Evolutionary conservation across 148 eudicot species (phyloP), one percentile per base, ranked within the genome.

Genomic region (Rhododendron vialii): DNA sequence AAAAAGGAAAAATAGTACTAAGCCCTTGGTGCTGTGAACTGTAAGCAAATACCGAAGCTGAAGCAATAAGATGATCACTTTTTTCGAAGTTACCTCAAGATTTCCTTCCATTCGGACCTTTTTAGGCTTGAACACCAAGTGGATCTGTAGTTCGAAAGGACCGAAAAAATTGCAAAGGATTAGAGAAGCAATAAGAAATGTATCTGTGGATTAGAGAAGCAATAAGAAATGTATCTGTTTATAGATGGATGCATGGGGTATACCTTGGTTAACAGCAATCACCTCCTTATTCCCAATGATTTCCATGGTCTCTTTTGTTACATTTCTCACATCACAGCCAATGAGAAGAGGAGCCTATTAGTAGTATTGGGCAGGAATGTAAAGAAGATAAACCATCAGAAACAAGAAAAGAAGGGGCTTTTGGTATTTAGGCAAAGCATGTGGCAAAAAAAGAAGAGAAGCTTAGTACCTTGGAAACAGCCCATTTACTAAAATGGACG

Each of bases 401-500:
- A 24, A 41, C 14, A 18, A 84, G 85, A 84, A 24, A 30, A 24
- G 41, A 50, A 30, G 79, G 38, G 15, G 57, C 57, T 2, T 47
- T 26, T 79, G 36, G 36, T 51, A 35, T 13, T 2, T 59, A 6
- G 63, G n/a, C 51, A 51, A 67, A 61, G 3, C 33, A 82, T 14
- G 22, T 4, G n/a, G 18, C 48, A 38, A 22, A 5, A 35, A 1
- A 82, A 7, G 5, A 6, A 43, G 43, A 35, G 26, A 43, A 36
- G 7, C 41, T 5, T 41, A 15, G n/a, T 71, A 90, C 96, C 93
- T 95, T 95, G 47, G 98, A 95, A 82, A 93, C 92, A 4, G 99
- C 97, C 99, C 99, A 95, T 71, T 94, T 65, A 74, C 98, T 95
- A 69, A 96, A 96, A 86, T 96, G 99, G 82, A 92, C 92, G 11